Conservation (phyloP, 2,329 filamentous ascomycete genomes). For the Fusarium aywerte region DNA sequence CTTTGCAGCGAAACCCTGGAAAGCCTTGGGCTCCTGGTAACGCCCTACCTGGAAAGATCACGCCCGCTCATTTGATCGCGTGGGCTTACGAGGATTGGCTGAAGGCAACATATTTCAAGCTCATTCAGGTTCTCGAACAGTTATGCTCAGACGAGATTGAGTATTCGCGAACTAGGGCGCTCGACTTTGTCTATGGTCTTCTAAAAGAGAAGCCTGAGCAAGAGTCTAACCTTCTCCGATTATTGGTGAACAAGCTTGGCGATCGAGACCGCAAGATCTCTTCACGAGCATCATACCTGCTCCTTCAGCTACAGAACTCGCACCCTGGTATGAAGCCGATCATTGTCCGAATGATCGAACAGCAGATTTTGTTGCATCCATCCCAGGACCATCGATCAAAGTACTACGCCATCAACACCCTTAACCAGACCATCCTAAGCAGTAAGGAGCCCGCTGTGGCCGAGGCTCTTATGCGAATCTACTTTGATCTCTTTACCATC, state of each 20-base stretch:
- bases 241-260: conserved; percentile 96
- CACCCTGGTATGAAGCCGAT: conserved; percentile 95
- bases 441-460: conserved; percentile 84
- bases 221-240: conserved; percentile 88
- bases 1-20: conserved; percentile 70
- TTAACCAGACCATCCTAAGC: conserved; percentile 96
- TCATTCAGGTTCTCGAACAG: conserved; percentile 88
- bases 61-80: conserved; percentile 80
- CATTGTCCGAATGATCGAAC: conserved; percentile 85
- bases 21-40: conserved; percentile 75
- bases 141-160: conserved; percentile 97
- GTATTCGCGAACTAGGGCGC: conserved; percentile 85
- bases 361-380: conserved; percentile 86
- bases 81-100: conserved; percentile 98
- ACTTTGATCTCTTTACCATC: conserved; percentile 88
- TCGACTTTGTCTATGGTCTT: conserved; percentile 92
- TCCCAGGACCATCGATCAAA: conserved; percentile 89
- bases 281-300: conserved; percentile 89
- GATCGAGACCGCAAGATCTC: conserved; percentile 96
- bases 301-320: conserved; percentile 88
- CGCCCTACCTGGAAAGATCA: conserved; percentile 76
- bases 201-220: conserved; percentile 97
- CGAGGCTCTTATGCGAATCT: conserved; percentile 84
- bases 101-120: conserved; percentile 91
- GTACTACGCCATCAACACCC: conserved; percentile 95